Evolutionary conservation across 169 alveolate species (phyloP), one percentile per base, ranked within the genome.

Genomic region (Theileria parva): DNA sequence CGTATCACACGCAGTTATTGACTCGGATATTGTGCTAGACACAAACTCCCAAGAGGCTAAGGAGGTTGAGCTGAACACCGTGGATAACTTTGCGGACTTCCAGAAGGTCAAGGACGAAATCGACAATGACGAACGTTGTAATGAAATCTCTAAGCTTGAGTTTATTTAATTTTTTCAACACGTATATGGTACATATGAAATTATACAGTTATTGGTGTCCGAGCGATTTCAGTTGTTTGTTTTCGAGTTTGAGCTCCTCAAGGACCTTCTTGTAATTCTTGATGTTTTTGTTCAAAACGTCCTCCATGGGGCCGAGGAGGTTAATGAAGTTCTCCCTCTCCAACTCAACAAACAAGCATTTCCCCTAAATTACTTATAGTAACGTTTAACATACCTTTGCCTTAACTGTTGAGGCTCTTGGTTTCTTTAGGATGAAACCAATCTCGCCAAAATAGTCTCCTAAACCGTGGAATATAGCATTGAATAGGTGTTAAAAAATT

Each of bases 361-460:
- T 85, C 68, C 85, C 96, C 79, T 53, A 25, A 12, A 39, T 17
- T 6, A 15, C 8, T 37, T 7, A 30, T 53, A 39, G 17, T 30
- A 12, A 12, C 28, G 6, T 2, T 68, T 25, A 15, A 50, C 30
- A 39, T 64, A 64, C 84, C 74, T 57, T 69, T 13, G 98, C 98
- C 69, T 93, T 91, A 57, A 97, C 97, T 73, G 97, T 96, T 39
- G 99, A 98, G 61, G 98, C 97, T 89, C 99, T 92, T 19, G 98
- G 98, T 19, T 96, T 94, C 67, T 96, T 95, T 57, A 93, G 95
- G 5, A 98, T 63, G 32, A 97, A 87, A 57, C 99, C 99, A 34
- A 98, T 86, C 87, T 98, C 99, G n/a, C 99, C 99, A 88, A 98
- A 98, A 89, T 96, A 96, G 72, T 96, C 98, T 1, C 99, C 99